These are phyloP conservation scores for Scenedesmus sp. DNA, from an alignment of 163 green algal genomes.

Conservation along the genomic window DNA sequence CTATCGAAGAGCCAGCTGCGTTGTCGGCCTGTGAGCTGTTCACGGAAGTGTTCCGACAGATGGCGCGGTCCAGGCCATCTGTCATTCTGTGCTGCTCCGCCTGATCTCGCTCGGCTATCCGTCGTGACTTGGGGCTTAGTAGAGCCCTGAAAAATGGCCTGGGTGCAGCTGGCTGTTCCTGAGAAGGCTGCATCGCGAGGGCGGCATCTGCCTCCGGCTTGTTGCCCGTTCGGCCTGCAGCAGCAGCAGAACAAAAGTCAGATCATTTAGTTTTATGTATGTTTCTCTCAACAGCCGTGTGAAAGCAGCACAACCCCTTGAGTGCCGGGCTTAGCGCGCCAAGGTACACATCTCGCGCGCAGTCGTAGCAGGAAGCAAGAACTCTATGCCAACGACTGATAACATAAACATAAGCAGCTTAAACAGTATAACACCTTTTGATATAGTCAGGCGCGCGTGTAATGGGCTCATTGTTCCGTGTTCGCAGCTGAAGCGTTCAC, in stretches of 20 bases:
- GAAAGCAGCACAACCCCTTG: neutral
- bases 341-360: neutral
- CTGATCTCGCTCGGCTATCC: neutral
- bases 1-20: neutral
- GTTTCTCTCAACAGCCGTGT: neutral
- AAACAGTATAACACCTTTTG: neutral
- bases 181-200: neutral
- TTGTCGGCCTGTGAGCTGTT: neutral
- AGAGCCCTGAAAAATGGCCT: neutral
- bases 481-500: neutral
- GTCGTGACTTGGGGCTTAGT: neutral
- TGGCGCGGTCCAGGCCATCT: neutral
- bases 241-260: neutral
- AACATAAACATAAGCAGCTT: neutral
- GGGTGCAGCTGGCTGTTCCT: neutral
- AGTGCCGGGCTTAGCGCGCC: neutral
- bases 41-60: neutral
- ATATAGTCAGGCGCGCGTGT: neutral
- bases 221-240: neutral
- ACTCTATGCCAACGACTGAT: too few relatives aligned
- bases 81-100: neutral
- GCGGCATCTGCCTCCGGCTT: slow-evolving; percentile 4
- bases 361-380: neutral
- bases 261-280: neutral
- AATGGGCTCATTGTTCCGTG: neutral